Evolutionary conservation across 169 alveolate species (phyloP).

Genomic region (Eimeria acervulina): DNA sequence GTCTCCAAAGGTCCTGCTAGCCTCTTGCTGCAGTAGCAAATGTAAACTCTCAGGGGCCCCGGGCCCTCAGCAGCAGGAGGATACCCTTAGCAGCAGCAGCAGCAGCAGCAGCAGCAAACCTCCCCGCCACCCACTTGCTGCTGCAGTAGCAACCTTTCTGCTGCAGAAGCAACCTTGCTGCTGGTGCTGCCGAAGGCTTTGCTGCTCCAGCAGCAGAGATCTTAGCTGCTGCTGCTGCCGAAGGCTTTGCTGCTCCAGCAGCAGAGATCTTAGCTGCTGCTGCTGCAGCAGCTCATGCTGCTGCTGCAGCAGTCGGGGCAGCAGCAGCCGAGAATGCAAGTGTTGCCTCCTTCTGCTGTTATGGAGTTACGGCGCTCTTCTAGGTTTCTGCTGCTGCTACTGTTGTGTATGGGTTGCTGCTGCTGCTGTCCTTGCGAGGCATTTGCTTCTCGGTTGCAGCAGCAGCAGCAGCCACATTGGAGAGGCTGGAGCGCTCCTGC

Average conservation of each 20-base stretch:
- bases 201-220: too few relatives aligned
- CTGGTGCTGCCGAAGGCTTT: too few relatives aligned
- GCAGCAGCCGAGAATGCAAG: neutral
- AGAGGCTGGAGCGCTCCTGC: neutral
- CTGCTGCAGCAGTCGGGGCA: too few relatives aligned
- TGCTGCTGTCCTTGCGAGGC: neutral
- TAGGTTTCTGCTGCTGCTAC: slow-evolving; percentile 36
- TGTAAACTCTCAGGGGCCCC: neutral
- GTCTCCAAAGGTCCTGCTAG: too few relatives aligned
- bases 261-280: too few relatives aligned
- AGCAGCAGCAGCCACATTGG: neutral
- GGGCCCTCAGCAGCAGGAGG: neutral
- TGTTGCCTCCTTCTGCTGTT: neutral
- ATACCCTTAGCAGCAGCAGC: neutral
- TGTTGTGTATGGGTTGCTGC: neutral
- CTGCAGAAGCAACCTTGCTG: too few relatives aligned
- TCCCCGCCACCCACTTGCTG: too few relatives aligned
- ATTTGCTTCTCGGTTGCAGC: neutral
- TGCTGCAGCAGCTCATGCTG: too few relatives aligned
- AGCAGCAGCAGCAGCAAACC: too few relatives aligned
- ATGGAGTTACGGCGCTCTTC: neutral
- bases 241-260: too few relatives aligned
- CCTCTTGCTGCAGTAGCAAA: slow-evolving; percentile 47
- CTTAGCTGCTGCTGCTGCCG: too few relatives aligned
- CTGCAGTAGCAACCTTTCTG: too few relatives aligned